Percentiles rank a stretch among this genome's conserved stretches.
Evolutionary conservation across 2,329 filamentous ascomycete species (phyloP).

Genomic region (Lithohypha guttulata): DNA sequence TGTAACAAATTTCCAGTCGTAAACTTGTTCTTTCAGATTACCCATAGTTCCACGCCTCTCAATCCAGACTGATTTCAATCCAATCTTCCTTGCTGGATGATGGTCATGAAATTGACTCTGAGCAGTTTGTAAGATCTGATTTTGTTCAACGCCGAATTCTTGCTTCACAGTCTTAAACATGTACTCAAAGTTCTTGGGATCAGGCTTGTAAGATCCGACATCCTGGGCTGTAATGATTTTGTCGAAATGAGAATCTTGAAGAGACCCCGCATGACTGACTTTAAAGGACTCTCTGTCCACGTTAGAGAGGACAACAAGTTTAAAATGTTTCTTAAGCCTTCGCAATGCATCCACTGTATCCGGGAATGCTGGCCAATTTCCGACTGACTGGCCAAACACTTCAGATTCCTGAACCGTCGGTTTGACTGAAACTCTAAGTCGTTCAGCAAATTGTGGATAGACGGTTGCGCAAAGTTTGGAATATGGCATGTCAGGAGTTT

Average conservation of each 20-base stretch:
- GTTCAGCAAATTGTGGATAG: slow-evolving; percentile 26
- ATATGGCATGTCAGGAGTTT: slow-evolving; percentile 50
- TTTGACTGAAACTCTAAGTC: slow-evolving; percentile 19
- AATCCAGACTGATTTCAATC: slow-evolving; percentile 56
- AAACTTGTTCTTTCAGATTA: slow-evolving; percentile 27
- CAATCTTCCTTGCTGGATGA: slow-evolving; percentile 50
- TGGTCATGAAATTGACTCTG: slow-evolving; percentile 59
- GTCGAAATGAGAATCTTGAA: slow-evolving; percentile 49
- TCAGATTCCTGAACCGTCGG: slow-evolving; percentile 27
- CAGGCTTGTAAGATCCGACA: slow-evolving; percentile 62
- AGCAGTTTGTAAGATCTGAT: slow-evolving; percentile 55
- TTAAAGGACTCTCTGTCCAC: slow-evolving; percentile 44
- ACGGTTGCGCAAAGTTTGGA: slow-evolving; percentile 44
- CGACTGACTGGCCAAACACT: slow-evolving; percentile 40
- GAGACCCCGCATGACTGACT: slow-evolving; percentile 36
- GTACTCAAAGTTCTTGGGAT: slow-evolving; percentile 53
- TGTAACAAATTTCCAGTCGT: slow-evolving; percentile 48
- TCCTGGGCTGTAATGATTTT: slow-evolving; percentile 59
- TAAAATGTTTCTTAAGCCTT: slow-evolving; percentile 40
- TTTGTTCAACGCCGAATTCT: slow-evolving; percentile 48
- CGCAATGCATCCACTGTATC: slow-evolving; percentile 47
- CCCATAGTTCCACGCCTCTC: slow-evolving; percentile 33
- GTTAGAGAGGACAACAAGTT: slow-evolving; percentile 47
- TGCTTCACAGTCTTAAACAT: slow-evolving; percentile 45
- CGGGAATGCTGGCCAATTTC: slow-evolving; percentile 45